These are phyloP conservation scores for Aspergillus brasiliensis DNA, from an alignment of 2,329 filamentous ascomycete genomes.

Conservation along the genomic window DNA sequence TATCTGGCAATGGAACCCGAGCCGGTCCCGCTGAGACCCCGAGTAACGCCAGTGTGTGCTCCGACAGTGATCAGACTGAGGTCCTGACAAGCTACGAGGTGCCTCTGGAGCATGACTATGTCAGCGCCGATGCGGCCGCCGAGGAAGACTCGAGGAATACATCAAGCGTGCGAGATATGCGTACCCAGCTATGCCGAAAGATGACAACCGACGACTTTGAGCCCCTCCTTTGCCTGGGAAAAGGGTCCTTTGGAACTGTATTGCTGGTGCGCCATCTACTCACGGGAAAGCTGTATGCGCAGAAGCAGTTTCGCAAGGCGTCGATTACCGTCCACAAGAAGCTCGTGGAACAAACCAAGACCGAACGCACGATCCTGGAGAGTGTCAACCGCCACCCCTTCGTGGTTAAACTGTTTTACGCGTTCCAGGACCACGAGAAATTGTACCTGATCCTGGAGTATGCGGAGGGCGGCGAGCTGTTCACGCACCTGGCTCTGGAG, in stretches of 20 bases:
- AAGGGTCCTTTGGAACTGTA: conserved; percentile 94
- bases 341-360: conserved; percentile 95
- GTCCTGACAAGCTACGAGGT: conserved; percentile 82
- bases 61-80: conserved; percentile 68
- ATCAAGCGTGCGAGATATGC: conserved; percentile 59
- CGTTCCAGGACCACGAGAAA: conserved; percentile 97
- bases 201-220: conserved; percentile 93
- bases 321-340: conserved; percentile 94
- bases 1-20: conserved; percentile 63
- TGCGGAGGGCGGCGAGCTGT: conserved; percentile 93
- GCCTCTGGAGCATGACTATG: conserved; percentile 79
- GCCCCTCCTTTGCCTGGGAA: conserved; percentile 86
- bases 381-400: conserved; percentile 96
- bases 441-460: conserved; percentile 97
- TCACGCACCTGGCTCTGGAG: conserved; percentile 90
- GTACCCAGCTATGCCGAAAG: conserved; percentile 65
- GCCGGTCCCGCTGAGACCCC: conserved; percentile 51
- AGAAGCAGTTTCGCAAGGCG: conserved; percentile 98
- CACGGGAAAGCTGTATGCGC: conserved; percentile 88
- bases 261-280: conserved; percentile 85
- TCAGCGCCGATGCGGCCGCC: conserved; percentile 59
- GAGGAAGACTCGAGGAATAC: conserved; percentile 38
- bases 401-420: conserved; percentile 96
- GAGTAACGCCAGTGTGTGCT: conserved; percentile 63
- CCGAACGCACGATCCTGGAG: conserved; percentile 90